phyloP scores from a whole-genome alignment of 2,329 filamentous ascomycete genomes.

The Calonectria crousiana region DNA sequence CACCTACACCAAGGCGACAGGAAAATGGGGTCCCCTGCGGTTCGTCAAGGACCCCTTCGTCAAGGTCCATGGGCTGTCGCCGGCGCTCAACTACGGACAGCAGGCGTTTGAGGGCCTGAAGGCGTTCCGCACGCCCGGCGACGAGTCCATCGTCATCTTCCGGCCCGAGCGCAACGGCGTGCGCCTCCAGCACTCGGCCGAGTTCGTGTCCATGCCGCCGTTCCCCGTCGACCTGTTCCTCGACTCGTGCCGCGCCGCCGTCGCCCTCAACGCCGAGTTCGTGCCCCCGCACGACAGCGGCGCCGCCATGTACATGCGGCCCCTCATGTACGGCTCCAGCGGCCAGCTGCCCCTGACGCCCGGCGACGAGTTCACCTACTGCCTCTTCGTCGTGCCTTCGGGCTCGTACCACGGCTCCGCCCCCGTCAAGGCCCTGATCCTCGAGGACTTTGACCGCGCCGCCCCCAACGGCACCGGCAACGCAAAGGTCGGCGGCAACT shows the following conservation, averaged over 20 bases:
- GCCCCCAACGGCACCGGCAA: slow-evolving; percentile 92
- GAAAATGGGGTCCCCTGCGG: slow-evolving; percentile 80
- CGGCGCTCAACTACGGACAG: slow-evolving; percentile 95
- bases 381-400: slow-evolving; percentile 90
- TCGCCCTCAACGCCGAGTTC: slow-evolving; percentile 88
- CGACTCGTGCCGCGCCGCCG: slow-evolving; percentile 81
- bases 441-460: slow-evolving; percentile 93
- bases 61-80: slow-evolving; percentile 93
- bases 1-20: slow-evolving; percentile 80
- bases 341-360: slow-evolving; percentile 89
- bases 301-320: slow-evolving; percentile 92
- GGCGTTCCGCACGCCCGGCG: slow-evolving; percentile 84
- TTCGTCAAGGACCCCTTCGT: slow-evolving; percentile 89
- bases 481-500: slow-evolving; percentile 97
- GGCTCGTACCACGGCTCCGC: slow-evolving; percentile 94
- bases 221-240: slow-evolving; percentile 84
- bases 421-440: slow-evolving; percentile 87
- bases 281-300: slow-evolving; percentile 92
- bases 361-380: slow-evolving; percentile 92
- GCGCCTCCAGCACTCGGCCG: slow-evolving; percentile 87
- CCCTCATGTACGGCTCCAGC: slow-evolving; percentile 86
- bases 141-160: slow-evolving; percentile 84
- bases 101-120: slow-evolving; percentile 99
- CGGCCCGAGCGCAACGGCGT: slow-evolving; percentile 86
- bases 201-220: slow-evolving; percentile 84